These are phyloP conservation scores for Roridomyces roridus DNA, from an alignment of 768 basidiomycete species.

Conservation along the genomic window DNA sequence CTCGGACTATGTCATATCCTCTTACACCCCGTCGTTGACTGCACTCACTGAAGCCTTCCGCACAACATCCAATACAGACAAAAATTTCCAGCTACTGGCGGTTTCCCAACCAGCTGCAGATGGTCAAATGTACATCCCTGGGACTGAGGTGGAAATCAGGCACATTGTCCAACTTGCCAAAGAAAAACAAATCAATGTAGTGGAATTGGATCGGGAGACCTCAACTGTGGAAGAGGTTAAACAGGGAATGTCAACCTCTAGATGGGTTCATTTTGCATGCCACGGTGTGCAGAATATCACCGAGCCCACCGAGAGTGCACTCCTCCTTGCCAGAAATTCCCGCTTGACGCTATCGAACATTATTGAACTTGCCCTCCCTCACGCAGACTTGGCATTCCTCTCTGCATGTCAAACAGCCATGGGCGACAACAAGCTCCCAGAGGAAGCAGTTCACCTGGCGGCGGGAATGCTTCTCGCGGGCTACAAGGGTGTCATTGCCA, in stretches of 20 bases:
- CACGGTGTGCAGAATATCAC: conserved; percentile 28
- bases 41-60: neutral
- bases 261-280: conserved; percentile 34
- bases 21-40: neutral
- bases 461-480: conserved; percentile 35
- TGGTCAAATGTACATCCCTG: neutral
- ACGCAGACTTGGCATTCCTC: conserved; percentile 35
- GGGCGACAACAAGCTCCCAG: conserved; percentile 18
- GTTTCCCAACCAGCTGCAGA: neutral
- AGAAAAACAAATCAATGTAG: neutral
- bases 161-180: conserved; percentile 8
- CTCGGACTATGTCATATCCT: neutral
- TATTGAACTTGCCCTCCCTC: conserved; percentile 10
- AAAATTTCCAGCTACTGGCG: neutral
- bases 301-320: conserved; percentile 21
- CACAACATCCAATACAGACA: neutral
- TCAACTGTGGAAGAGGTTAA: conserved; percentile 13
- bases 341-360: conserved; percentile 6
- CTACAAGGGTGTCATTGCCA: conserved; percentile 31
- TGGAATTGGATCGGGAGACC: neutral
- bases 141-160: neutral
- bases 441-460: conserved; percentile 31
- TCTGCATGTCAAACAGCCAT: conserved; percentile 43
- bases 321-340: conserved; percentile 8
- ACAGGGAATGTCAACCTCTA: neutral